A percentile compares a stretch with the other conserved stretches of the same genome.
Conservation (phyloP, 768 basidiomycete genomes). For the Russula olivacea region DNA sequence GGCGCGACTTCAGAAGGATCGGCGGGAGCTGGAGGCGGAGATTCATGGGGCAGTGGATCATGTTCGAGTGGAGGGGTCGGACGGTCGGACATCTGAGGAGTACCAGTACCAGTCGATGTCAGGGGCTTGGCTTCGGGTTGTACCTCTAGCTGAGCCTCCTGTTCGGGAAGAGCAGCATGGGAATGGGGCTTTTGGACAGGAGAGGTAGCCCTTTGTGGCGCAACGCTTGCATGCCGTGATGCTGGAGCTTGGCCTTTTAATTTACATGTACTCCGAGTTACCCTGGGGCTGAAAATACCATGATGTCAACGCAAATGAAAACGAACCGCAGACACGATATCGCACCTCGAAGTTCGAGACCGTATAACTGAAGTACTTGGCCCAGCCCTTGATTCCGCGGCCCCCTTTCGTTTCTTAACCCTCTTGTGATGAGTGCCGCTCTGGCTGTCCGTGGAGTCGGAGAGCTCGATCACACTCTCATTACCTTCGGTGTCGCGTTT, state of each 20-base stretch:
- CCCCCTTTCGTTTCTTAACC: slow-evolving; percentile 5
- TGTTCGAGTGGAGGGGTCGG: not conserved
- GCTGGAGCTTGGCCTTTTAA: not conserved
- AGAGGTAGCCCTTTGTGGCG: not conserved
- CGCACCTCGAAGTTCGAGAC: slow-evolving; percentile 9
- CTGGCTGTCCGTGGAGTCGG: slow-evolving; percentile 44
- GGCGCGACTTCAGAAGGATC: not conserved
- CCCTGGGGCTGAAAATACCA: not conserved
- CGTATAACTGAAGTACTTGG: not conserved
- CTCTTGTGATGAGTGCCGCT: slow-evolving; percentile 6
- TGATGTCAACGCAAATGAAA: not conserved
- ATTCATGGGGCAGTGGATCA: not conserved
- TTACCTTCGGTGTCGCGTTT: slow-evolving; percentile 15
- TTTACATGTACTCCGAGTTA: not conserved
- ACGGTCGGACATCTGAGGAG: not conserved
- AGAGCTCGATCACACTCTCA: slow-evolving; percentile 44
- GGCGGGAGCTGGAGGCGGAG: not conserved
- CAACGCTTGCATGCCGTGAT: not conserved
- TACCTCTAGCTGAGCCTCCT: not conserved
- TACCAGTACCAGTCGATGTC: not conserved
- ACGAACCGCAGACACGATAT: not conserved
- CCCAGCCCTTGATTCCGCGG: not conserved
- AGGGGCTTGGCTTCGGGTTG: not conserved
- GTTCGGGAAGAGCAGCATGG: not conserved
- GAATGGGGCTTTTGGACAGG: not conserved